Conservation (phyloP, 345 rosid genomes). For the Gossypioides kirkii region DNA sequence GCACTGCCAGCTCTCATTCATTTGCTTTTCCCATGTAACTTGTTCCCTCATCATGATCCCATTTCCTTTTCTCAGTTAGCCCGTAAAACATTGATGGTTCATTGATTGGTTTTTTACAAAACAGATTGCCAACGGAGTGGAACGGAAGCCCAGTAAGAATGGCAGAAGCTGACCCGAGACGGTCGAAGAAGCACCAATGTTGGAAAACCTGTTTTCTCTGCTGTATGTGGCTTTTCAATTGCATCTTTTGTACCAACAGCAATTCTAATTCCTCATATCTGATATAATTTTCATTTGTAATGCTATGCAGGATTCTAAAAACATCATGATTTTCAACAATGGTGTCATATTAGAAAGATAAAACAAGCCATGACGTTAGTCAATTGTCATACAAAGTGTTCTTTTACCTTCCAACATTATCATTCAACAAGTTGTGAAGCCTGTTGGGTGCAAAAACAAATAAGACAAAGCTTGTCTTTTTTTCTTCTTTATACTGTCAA, state of each 20-base stretch:
- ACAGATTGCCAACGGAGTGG: conserved; percentile 41
- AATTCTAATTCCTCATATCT: neutral
- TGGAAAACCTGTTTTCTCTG: conserved; percentile 34
- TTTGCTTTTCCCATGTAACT: conserved; percentile 45
- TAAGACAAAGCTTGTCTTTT: neutral
- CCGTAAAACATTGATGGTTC: neutral
- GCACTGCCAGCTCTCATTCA: conserved; percentile 27
- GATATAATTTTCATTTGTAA: neutral
- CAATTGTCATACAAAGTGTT: neutral
- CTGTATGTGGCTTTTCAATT: conserved; percentile 9
- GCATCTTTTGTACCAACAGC: neutral
- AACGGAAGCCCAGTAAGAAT: conserved; percentile 42
- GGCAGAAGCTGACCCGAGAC: conserved; percentile 25
- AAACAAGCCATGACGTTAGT: neutral
- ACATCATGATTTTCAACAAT: neutral
- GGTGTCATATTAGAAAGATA: neutral
- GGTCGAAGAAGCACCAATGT: conserved; percentile 16
- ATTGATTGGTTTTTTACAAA: neutral
- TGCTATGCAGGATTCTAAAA: neutral
- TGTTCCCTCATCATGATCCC: neutral
- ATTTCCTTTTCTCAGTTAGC: neutral
- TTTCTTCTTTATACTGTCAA: neutral
- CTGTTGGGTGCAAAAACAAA: neutral
- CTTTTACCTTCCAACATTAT: neutral
- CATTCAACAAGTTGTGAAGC: neutral